Evolutionary conservation across 1,284 basidiomycete genomes (phyloP), one percentile per base, ranked within the genome.

Genomic region (Anthracocystis setariae): DNA sequence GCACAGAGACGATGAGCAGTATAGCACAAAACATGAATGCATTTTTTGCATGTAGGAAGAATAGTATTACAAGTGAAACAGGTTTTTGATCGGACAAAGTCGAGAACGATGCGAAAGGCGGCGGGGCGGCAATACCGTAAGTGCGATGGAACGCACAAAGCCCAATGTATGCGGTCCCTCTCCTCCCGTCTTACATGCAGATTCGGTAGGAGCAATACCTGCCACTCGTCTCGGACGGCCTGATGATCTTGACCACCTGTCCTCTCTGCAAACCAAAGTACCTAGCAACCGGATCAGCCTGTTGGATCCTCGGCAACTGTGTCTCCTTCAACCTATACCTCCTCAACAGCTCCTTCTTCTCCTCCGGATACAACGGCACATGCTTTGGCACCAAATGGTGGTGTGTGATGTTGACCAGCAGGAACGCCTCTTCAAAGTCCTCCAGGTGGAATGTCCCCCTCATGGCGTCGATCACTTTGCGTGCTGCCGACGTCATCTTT

Each of bases 261-360:
- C 95, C 94, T 65, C 96, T 88, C 80, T 90, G 88, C 63, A 98
- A 88, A 48, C 96, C 96, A 85, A 97, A 99, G 84, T 99, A 98
- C 68, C 94, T 89, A 37, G 95, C 94, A 13, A 99, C 95, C 5
- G 96, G 96, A 84, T 99, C 96, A 18, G 90, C 90, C 53, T 96
- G 84, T 85, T 97, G 94, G 76, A 99, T 98, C 35, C 96, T 90
- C 49, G 96, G 96, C 63, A 99, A 87, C 82, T 99, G 96, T 1
- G 94, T 98, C 82, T 98, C 96, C 84, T 97, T 97, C 70, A 99
- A 85, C 65, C 96, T 94, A 85, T 98, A 98, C 88, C 91, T 91
- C 83, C 91, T 89, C 64, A 99, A 86, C 52, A 99, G 85, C 12
- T 88, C 86, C 80, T 89, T 90, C 86, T 98, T 99, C 84, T 97